phyloP scores from a whole-genome alignment of 179 eudicot genomes.

The Heliamphora pulchella region DNA sequence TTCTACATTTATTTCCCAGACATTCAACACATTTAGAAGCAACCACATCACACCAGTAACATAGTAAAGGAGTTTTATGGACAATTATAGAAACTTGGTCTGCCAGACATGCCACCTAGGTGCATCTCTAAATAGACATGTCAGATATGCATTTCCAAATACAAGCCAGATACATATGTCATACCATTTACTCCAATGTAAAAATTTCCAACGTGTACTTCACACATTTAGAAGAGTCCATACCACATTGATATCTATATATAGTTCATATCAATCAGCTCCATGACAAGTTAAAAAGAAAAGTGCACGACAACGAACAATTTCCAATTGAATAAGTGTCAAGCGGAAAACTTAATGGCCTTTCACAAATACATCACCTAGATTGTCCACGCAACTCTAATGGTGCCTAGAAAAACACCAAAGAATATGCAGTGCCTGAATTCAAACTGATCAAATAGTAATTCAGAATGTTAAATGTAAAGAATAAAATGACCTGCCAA shows the following conservation, averaged over 20 bases:
- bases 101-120: background rate
- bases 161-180: too few species aligned
- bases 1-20: constrained; percentile 1
- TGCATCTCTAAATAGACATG: background rate
- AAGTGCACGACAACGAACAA: background rate
- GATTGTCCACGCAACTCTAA: background rate
- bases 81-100: background rate
- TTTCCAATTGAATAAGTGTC: background rate
- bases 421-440: background rate
- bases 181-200: too few species aligned
- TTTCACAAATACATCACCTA: background rate
- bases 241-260: background rate
- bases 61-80: background rate
- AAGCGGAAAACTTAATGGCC: background rate
- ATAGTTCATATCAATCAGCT: background rate
- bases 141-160: background rate
- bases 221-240: background rate
- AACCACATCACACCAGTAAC: background rate
- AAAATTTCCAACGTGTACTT: background rate
- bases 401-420: background rate
- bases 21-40: background rate
- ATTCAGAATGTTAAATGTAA: background rate
- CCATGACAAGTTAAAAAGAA: background rate
- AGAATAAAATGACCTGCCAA: constrained; percentile 53
- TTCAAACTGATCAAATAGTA: background rate